Base-by-base conservation (phyloP, 2,329 filamentous ascomycete genomes). In the Neurospora sp. region DNA sequence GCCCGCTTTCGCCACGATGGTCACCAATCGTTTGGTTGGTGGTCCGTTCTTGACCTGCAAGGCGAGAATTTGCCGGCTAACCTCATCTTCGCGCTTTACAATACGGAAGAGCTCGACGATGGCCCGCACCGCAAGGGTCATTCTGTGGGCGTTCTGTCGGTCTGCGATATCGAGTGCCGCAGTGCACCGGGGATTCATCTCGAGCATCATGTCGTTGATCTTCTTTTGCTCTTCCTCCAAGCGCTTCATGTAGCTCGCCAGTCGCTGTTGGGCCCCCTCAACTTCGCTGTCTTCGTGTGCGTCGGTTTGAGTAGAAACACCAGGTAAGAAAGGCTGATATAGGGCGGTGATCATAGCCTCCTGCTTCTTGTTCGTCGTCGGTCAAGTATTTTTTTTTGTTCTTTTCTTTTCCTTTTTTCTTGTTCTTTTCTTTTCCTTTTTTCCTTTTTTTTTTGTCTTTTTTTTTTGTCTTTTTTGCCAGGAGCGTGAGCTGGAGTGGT, bases 181-280 rank as follows among this genome's bases (percentile, higher is more conserved):
- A 36, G 75, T 28, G 23, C 11, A 73, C 73, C 2, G 73, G 72
- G 2, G 68, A 69, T 1, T 71, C 71, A 85, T 85, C 1, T 82
- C 82, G 19, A 78, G 78, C 69, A 88, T 81, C 66, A 88, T 78
- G 66, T 83, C 80, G 66, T 84, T 86, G n/a, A 89, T 80, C 74
- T 89, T 88, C 28, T 81, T 79, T 52, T 87, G 85, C 76, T 90
- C 88, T 72, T 87, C 84, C 66, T 83, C 81, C 46, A 88, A 77
- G 67, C 86, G 83, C 67, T 79, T 81, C 71, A 83, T 82, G 67
- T 89, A 80, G 69, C 82, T 84, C 72, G 87, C 84, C 68, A 91
- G 67, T 81, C 82, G 83, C 77, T 68, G 76, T 52, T 77, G 74
- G 12, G 76, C 19, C 36, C 71, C 4, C 28, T 33, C 28, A 33